Conservation (phyloP, 768 basidiomycete genomes). For the Pleurotus tuber-regium region DNA sequence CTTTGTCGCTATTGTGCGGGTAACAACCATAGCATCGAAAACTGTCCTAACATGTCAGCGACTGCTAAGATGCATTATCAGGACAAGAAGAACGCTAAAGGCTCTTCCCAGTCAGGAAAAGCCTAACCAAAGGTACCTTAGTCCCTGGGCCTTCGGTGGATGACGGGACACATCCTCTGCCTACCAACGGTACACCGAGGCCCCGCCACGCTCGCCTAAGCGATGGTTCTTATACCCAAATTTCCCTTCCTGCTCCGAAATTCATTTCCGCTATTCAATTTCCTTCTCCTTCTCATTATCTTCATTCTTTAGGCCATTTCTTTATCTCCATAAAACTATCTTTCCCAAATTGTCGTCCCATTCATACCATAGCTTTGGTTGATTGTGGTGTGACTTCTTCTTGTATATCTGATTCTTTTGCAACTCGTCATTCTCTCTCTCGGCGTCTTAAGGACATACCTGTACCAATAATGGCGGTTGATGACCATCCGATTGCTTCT, state of each 20-base stretch:
- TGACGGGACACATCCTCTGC: constrained; percentile 21
- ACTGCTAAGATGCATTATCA: constrained; percentile 14
- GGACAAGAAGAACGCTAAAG: constrained; percentile 8
- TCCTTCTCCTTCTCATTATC: constrained; percentile 14
- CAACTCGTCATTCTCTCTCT: constrained; percentile 28
- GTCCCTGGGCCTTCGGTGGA: constrained; percentile 28
- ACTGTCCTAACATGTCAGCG: constrained; percentile 22
- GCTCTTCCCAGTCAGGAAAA: constrained; percentile 25
- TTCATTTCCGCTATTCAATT: constrained; percentile 12
- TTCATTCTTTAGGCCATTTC: constrained; percentile 23
- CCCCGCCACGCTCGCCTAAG: constrained; percentile 7
- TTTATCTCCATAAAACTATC: constrained; percentile 24
- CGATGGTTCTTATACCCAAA: constrained; percentile 5
- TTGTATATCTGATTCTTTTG: constrained; percentile 32
- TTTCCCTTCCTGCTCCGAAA: constrained; percentile 15
- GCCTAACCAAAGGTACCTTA: constrained; percentile 21
- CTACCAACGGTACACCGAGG: constrained; percentile 11
- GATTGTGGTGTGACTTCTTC: constrained; percentile 34
- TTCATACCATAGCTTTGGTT: constrained; percentile 33
- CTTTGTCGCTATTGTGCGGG: constrained; percentile 36
- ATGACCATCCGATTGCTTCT: constrained; percentile 35
- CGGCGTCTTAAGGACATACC: constrained; percentile 29
- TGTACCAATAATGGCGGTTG: constrained; percentile 33
- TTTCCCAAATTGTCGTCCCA: constrained; percentile 29
- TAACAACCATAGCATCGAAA: constrained; percentile 21